These are phyloP conservation scores for Toxicodendron radicans DNA, from an alignment of 345 rosid species.

Conservation along the genomic window DNA sequence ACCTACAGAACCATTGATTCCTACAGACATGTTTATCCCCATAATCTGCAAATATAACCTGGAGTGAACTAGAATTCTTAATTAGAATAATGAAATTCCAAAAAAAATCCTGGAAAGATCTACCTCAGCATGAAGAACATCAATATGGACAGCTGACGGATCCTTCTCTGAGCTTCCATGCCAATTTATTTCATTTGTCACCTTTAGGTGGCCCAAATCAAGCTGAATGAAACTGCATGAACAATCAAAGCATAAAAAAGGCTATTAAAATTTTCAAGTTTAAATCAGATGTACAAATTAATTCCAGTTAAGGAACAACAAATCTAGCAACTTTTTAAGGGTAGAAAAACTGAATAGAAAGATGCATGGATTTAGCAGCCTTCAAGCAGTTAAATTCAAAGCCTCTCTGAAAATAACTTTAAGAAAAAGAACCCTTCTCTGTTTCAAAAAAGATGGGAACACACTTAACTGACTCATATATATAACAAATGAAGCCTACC, in stretches of 20 bases:
- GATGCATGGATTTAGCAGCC: not conserved
- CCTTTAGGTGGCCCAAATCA: conserved; percentile 85
- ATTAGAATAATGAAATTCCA: conserved; percentile 12
- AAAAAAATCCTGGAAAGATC: conserved; percentile 17
- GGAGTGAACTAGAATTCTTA: conserved; percentile 19
- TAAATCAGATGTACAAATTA: conserved; percentile 5
- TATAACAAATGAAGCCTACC: not conserved
- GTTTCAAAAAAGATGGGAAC: not conserved
- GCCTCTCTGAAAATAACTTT: no score
- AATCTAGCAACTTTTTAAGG: not conserved
- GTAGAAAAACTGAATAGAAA: not conserved
- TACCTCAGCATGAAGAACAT: conserved; percentile 96
- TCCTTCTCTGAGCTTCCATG: conserved; percentile 85
- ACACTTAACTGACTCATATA: not conserved
- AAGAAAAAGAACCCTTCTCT: not conserved
- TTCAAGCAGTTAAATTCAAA: not conserved
- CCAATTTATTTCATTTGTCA: conserved; percentile 92
- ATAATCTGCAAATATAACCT: conserved; percentile 58
- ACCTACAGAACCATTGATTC: conserved; percentile 76
- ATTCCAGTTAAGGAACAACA: conserved; percentile 3
- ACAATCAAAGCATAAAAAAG: conserved; percentile 16
- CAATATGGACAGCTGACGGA: conserved; percentile 91
- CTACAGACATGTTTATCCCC: conserved; percentile 94
- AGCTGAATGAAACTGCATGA: conserved; percentile 87
- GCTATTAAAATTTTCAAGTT: conserved; percentile 13